These are phyloP conservation scores for Castanopsis chinensis DNA, from an alignment of 306 rosid species.

Conservation along the genomic window DNA sequence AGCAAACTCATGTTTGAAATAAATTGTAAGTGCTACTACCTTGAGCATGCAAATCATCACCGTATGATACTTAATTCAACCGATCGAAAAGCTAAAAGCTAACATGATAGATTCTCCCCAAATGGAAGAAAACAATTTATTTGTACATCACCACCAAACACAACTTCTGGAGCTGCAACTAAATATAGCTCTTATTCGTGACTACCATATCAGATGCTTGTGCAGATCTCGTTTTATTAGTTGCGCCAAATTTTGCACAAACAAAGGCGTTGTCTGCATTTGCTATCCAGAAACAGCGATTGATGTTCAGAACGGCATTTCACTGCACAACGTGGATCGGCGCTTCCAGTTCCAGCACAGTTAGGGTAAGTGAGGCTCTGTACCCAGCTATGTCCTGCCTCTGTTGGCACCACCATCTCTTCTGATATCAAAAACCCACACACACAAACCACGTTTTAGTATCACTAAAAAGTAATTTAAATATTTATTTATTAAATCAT, in stretches of 20 bases:
- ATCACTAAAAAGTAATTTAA: too few relatives aligned
- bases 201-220: not conserved
- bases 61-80: not conserved
- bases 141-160: not conserved
- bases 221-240: too few relatives aligned
- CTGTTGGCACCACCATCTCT: slow-evolving; percentile 30
- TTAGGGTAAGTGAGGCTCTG: too few relatives aligned
- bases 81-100: too few relatives aligned
- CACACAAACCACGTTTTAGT: not conserved
- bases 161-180: not conserved
- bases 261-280: too few relatives aligned
- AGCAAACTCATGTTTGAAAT: not conserved
- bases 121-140: not conserved
- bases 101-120: not conserved
- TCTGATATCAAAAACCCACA: not conserved
- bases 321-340: too few relatives aligned
- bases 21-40: not conserved
- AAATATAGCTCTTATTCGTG: not conserved
- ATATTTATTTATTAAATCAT: too few relatives aligned
- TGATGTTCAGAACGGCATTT: too few relatives aligned
- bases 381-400: slow-evolving; percentile 41
- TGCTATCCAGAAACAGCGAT: too few relatives aligned
- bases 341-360: too few relatives aligned
- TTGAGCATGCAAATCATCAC: not conserved
- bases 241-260: too few relatives aligned